Evolutionary conservation across 768 basidiomycete species (phyloP), one percentile per base, ranked within the genome.

Genomic region (Pleurotus platypus): DNA sequence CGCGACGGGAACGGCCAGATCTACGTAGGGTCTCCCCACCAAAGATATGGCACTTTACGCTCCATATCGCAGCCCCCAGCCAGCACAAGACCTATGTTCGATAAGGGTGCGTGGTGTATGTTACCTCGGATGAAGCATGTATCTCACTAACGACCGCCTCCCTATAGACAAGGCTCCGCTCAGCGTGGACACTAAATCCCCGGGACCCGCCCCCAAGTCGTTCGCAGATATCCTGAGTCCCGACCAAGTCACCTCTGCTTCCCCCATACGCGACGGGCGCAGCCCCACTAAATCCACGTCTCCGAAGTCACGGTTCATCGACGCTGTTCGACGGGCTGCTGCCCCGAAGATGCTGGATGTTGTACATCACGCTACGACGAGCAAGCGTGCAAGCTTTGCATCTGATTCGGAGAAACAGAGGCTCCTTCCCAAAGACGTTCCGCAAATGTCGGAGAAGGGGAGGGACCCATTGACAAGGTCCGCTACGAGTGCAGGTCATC

Each of bases 261-360:
- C 51, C 26, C 51, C 51, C 18, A 40, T 42, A 9, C 42, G 16
- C 15, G 51, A 40, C 2, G 38, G 39, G 12, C 49, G 46, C 46
- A 20, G 26, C 37, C 27, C 49, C 15, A 24, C 49, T 30, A 35
- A 30, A 15, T 9, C 49, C 18, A n/a, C 27, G 4, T 11, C 37
- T 15, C 51, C 51, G 12, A 54, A 54, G 12, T 54, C 51, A 9
- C 35, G 51, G 11, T 55, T 59, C 43, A 40, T 55, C 37, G 48
- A 38, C 18, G 54, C 58, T 5, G 58, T 59, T 15, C 54, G 58
- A 15, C 42, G 43, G 6, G 50, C 37, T 6, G 38, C 46, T n/a
- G 48, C 47, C 46, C 58, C 58, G 16, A 59, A 55, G 42, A 55
- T 59, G 50, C 50, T 47, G 26, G 39, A 30, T 24, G 53, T 55